Base-by-base conservation (phyloP, 139 green algal species). In the Ostreobium quekettii region DNA sequence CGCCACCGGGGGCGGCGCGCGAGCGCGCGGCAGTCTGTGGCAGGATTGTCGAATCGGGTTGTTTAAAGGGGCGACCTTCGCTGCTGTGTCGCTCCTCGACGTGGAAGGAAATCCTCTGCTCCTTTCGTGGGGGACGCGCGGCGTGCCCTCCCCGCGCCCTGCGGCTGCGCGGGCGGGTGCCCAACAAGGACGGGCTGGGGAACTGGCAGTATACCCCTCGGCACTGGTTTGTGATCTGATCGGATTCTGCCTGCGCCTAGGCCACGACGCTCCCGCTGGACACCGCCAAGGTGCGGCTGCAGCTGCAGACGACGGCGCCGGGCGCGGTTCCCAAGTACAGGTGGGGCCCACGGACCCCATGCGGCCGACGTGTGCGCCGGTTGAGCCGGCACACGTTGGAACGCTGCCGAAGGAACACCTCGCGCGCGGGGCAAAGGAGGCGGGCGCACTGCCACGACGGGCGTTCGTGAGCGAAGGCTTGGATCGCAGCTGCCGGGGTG, bases 231-330 rank as follows among this genome's bases (percentile, higher is more conserved):
- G 22, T 28, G 3, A 15, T 48, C 28, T 31, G 4, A 36, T 39
- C n/a, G 22, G 31, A 48, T 3, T 0, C 30, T 2, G 7, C 24
- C 5, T 67, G 15, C 47, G 4, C 30, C 66, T 72, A 92, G 84
- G 63, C 71, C 4, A 47, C 84, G 11, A 96, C 88, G 2, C 76
- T 96, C 3, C 91, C 90, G 1, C 77, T 97, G 32, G 93, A 98
- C 76, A 98, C 91, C 4, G 93, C 93, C 33, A 99, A 99, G 67
- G 93, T 99, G 15, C 71, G 88, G 33, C 73, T 99, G 38, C 93
- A 99, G 70, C 68, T 98, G 24, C 93, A 99, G 66, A 80, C 78
- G 26, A 73, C 39, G 15, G 70, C 71, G 1, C 29, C 48, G 3
- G 68, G 33, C 6, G 60, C 48, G 4, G 74, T 65, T 1, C 66